These are phyloP conservation scores for Aegilops tauschii DNA, from an alignment of 176 grass and related monocot species.

Conservation along the genomic window DNA sequence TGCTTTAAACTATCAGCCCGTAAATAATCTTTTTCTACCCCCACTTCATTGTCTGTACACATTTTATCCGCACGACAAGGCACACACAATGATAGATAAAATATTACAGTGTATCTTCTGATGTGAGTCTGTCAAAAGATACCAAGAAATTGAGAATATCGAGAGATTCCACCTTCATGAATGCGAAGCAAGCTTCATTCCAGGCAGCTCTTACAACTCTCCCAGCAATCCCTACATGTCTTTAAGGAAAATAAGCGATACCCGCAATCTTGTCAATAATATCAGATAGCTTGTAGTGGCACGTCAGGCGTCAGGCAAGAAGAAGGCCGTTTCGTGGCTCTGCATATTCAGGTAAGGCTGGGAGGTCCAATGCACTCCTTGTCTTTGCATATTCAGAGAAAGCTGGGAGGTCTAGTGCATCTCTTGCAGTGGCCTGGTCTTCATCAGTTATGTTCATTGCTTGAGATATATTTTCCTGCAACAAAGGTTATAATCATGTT, in stretches of 20 bases:
- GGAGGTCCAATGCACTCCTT: slow-evolving; percentile 22
- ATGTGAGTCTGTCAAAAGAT: neutral
- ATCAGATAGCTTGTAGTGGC: neutral
- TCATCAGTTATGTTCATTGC: slow-evolving; percentile 51
- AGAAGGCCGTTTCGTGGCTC: neutral
- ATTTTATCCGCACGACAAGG: neutral
- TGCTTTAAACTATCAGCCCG: too few relatives aligned
- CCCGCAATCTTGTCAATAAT: neutral
- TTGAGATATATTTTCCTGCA: slow-evolving; percentile 57
- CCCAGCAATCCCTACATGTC: neutral
- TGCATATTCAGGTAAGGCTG: slow-evolving; percentile 24
- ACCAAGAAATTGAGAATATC: neutral
- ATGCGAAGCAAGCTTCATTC: neutral
- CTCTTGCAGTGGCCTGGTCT: slow-evolving; percentile 55
- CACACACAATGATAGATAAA: neutral
- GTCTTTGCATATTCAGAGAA: slow-evolving; percentile 36
- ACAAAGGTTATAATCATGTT: slow-evolving; percentile 2
- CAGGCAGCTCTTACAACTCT: neutral
- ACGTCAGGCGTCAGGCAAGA: neutral
- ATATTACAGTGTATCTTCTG: neutral
- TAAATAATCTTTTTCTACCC: too few relatives aligned
- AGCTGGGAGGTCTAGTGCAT: slow-evolving; percentile 30
- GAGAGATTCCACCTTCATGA: neutral
- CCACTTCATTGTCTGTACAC: too few relatives aligned
- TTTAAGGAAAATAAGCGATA: neutral